Evolutionary conservation across 768 basidiomycete species (phyloP), one percentile per base, ranked within the genome.

Genomic region (Rhodotorula babjevae): DNA sequence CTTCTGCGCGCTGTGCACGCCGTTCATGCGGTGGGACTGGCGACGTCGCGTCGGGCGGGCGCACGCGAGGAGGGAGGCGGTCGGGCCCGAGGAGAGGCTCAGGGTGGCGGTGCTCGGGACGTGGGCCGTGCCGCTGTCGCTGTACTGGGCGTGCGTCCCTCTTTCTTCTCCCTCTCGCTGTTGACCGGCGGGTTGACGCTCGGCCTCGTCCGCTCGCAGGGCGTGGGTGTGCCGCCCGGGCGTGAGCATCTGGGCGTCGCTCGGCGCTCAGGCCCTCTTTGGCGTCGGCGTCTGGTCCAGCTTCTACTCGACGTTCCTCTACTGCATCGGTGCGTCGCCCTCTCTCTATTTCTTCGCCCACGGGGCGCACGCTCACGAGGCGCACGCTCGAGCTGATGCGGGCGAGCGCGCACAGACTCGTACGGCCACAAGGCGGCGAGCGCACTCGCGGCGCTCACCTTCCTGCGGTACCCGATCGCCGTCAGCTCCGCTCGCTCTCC

Each of bases 21-120:
- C 69, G 4, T 25, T 62, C 44, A 56, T 65, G 19, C 23, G 7
- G 7, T 0, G 3, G 9, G 31, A 27, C 11, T 46, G 62, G 60
- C 42, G 15, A 0, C n/a, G 29, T 3, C 16, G 44, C 2, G 12
- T 14, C 10, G 27, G 3, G 1, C 31, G 46, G 18, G 52, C 44
- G 5, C 23, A 3, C 4, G 27, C 3, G 18, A 8, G 46, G 25
- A 53, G 50, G 16, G n/a, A 7, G 23, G 15, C 21, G 3, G 52
- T 62, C 27, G 31, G 27, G 46, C 69, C 69, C 7, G 69, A 71
- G 47, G 64, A 44, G 21, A 31, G 59, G 21, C 36, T 66, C 8
- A 25, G 58, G 23, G 15, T 62, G 27, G 69, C 69, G 23, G 66
- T 71, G 65, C 0, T 56, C n/a, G 69, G 69, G 44, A 66, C 69